Evolutionary conservation across 371 early-diverging fungal species (phyloP).

Genomic region (Apophysomyces sp.): DNA sequence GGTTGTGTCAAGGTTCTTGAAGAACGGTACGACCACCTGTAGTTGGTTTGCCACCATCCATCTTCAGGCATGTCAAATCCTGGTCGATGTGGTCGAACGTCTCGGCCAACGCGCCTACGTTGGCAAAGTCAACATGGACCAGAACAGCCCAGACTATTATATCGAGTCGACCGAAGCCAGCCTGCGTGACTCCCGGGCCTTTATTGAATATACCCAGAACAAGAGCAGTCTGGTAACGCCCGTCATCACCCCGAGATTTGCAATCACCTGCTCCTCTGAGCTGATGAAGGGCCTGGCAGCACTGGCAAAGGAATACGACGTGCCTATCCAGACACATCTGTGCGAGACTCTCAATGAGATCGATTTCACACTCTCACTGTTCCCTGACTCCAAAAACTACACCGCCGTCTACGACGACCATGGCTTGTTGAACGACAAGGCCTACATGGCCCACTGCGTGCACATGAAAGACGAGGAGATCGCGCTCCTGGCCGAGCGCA

Average conservation of each 20-base stretch:
- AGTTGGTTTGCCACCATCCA: slow-evolving; percentile 93
- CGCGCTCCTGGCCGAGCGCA: slow-evolving; percentile 52
- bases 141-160: slow-evolving; percentile 77
- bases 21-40: slow-evolving; percentile 84
- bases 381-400: slow-evolving; percentile 72
- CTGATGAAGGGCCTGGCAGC: slow-evolving; percentile 69
- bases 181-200: slow-evolving; percentile 66
- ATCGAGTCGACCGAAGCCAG: slow-evolving; percentile 68
- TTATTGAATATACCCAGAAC: slow-evolving; percentile 60
- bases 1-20: slow-evolving; percentile 67
- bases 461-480: slow-evolving; percentile 79
- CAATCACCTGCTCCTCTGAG: slow-evolving; percentile 71
- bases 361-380: slow-evolving; percentile 63
- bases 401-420: slow-evolving; percentile 74
- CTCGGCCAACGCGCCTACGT: slow-evolving; percentile 89
- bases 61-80: slow-evolving; percentile 62
- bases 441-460: slow-evolving; percentile 93
- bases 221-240: slow-evolving; percentile 58
- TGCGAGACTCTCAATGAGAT: slow-evolving; percentile 84
- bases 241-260: slow-evolving; percentile 90
- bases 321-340: slow-evolving; percentile 84
- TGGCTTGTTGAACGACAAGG: slow-evolving; percentile 61
- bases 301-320: slow-evolving; percentile 64
- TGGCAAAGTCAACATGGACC: slow-evolving; percentile 96
- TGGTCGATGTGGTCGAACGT: slow-evolving; percentile 67